Conservation (phyloP, 2,329 filamentous ascomycete species). For the Dothistroma septosporum region DNA sequence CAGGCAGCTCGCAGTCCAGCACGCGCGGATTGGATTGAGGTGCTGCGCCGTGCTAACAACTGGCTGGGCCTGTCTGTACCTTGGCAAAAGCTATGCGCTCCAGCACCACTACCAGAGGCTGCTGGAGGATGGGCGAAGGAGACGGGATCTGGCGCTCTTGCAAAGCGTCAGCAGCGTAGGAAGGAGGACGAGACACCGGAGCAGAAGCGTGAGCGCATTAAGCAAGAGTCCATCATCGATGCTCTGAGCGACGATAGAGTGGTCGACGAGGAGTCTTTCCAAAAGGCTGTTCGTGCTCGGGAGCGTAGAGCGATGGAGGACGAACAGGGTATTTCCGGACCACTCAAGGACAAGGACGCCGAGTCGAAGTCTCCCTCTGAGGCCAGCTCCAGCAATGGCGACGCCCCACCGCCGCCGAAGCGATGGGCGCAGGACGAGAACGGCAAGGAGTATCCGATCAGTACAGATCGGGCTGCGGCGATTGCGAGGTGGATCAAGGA, state of each 20-base stretch:
- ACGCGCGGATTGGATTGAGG: conserved; percentile 74
- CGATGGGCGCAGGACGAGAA: conserved; percentile 63
- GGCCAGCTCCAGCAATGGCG: conserved; percentile 4
- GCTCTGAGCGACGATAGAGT: conserved; percentile 65
- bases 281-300: conserved; percentile 58
- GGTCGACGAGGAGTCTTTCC: conserved; percentile 62
- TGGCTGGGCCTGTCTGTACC: conserved; percentile 62
- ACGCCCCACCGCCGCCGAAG: conserved; percentile 40
- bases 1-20: conserved; percentile 67
- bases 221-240: conserved; percentile 63
- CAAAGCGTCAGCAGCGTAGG: conserved; percentile 21
- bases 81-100: conserved; percentile 67
- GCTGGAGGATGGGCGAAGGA: conserved; percentile 34
- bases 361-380: conserved; percentile 4
- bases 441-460: conserved; percentile 64
- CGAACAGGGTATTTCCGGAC: conserved; percentile 44
- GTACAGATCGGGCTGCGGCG: conserved; percentile 64
- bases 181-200: conserved; percentile 44
- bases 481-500: conserved; percentile 65
- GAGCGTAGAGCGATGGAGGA: conserved; percentile 56
- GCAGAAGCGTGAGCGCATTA: conserved; percentile 56
- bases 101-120: conserved; percentile 41
- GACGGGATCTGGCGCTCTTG: conserved; percentile 17
- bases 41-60: conserved; percentile 63
- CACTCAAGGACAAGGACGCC: conserved; percentile 30